These are phyloP conservation scores for Sindora glabra DNA, from an alignment of 306 rosid genomes.

Conservation along the genomic window DNA sequence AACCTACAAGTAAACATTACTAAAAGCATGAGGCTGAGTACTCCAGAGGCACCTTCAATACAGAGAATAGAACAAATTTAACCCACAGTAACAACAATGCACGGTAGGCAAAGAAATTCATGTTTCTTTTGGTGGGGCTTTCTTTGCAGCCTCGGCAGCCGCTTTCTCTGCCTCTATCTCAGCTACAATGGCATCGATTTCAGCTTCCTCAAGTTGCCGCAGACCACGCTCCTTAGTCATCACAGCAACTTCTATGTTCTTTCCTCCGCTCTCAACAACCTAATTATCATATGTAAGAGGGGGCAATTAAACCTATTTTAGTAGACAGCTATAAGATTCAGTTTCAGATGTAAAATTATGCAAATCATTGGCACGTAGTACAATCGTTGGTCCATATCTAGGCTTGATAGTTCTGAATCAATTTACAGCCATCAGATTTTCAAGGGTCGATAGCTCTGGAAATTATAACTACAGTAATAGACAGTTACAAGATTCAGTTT, in stretches of 20 bases:
- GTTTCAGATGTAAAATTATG: neutral
- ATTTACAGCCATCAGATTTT: too few species aligned
- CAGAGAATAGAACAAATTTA: neutral
- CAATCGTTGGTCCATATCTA: too few species aligned
- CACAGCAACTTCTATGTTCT: conserved; percentile 95
- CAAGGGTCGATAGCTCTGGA: too few species aligned
- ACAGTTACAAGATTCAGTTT: neutral
- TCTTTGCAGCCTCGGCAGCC: conserved; percentile 97
- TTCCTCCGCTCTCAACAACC: conserved; percentile 99
- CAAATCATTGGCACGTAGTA: neutral
- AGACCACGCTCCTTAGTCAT: conserved; percentile 85
- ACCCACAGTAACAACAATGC: conserved; percentile 4
- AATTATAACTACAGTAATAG: neutral
- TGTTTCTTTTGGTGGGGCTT: conserved; percentile 75
- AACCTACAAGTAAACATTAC: neutral
- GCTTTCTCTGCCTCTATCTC: conserved; percentile 96
- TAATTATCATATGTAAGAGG: conserved; percentile 17
- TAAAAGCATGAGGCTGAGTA: neutral
- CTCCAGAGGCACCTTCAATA: neutral
- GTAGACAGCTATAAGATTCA: neutral
- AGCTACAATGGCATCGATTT: conserved; percentile 86
- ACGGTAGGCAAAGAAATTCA: conserved; percentile 23
- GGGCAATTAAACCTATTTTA: neutral
- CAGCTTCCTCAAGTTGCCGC: conserved; percentile 90
- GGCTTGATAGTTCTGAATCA: too few species aligned